A percentile compares a stretch with the other conserved stretches of the same genome.
These are phyloP conservation scores for Paratrimastix pyriformis DNA, from an alignment of 78 protist genomes.

Conservation along the genomic window DNA sequence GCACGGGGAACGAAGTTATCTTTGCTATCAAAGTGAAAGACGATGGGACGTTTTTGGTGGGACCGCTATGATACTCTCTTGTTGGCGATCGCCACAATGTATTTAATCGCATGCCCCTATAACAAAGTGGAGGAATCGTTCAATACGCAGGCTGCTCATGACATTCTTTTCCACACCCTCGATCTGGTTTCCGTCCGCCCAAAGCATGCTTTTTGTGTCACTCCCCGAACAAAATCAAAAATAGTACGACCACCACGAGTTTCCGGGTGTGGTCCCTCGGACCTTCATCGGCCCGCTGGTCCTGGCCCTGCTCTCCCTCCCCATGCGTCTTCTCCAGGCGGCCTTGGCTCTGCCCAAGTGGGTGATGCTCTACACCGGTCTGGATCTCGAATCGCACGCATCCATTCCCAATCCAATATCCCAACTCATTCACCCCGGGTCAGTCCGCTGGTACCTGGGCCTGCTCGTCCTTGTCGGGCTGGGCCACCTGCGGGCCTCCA, in stretches of 20 bases:
- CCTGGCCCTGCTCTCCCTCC: no score
- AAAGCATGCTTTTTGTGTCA: no score
- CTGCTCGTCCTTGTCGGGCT: background rate
- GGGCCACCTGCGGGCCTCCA: background rate
- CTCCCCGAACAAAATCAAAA: no score
- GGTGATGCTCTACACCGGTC: no score
- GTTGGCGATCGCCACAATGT: background rate
- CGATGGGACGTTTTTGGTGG: no score
- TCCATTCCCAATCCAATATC: no score
- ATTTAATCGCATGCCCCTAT: constrained; percentile 16
- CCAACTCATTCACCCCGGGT: no score
- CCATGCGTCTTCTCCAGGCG: no score
- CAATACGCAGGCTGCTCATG: constrained; percentile 82
- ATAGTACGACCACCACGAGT: constrained; percentile 66
- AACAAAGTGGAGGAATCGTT: constrained; percentile 89
- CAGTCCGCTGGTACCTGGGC: constrained; percentile 12
- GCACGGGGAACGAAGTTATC: no score
- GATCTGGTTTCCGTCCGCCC: constrained; percentile 2
- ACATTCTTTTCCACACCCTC: constrained; percentile 41
- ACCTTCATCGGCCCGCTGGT: constrained; percentile 66
- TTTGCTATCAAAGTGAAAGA: no score
- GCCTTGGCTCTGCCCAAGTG: no score
- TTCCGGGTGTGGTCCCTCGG: constrained; percentile 86
- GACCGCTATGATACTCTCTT: background rate
- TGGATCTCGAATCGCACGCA: no score